Evolutionary conservation across 2,329 filamentous ascomycete species (phyloP), one percentile per base, ranked within the genome.

Genomic region (Trichoderma simmonsii): DNA sequence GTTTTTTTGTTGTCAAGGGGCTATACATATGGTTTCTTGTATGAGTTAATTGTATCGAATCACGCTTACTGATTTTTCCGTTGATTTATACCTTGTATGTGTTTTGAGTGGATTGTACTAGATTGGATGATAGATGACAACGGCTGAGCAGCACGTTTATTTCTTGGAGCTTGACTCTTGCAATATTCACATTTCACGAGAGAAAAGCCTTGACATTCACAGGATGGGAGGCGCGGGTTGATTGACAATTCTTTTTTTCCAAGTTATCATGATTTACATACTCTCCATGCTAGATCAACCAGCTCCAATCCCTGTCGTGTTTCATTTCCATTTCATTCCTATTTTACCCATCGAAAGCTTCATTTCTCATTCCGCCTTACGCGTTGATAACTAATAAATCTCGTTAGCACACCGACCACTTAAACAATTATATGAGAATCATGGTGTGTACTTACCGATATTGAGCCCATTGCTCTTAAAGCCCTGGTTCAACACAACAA

Each of bases 401-500:
- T 12, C 14, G 1, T 18, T 28, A 32, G 30, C 56, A 14, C 51
- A 26, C 21, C 18, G n/a, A 18, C 39, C 24, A 43, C 4, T 6
- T 43, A 48, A 63, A 30, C 39, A 34, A 0, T 9, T 24, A 54
- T 1, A 12, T 1, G 12, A 11, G 18, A 8, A 7, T 60, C 7
- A 51, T 7, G n/a, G 12, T 26, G 0, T 26, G 7, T 3, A 72
- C 73, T 57, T 70, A 76, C 75, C 70, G 18, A 78, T 30, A 15
- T 74, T 75, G 73, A 75, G 60, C 9, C 74, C 73, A 57, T 71
- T 73, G 64, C 72, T 73, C 12, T 75, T 57, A 28, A 76, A 70
- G 26, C 74, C 75, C 73, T 77, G 74, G 70, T 76, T 74, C 70
- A 78, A 70, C 12, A 78, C 73, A 12, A 70, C 65, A 9, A 77